Percentiles rank a stretch among this genome's conserved stretches.
phyloP scores from a whole-genome alignment of 2,329 filamentous ascomycete genomes.

The Monilinia polystroma region DNA sequence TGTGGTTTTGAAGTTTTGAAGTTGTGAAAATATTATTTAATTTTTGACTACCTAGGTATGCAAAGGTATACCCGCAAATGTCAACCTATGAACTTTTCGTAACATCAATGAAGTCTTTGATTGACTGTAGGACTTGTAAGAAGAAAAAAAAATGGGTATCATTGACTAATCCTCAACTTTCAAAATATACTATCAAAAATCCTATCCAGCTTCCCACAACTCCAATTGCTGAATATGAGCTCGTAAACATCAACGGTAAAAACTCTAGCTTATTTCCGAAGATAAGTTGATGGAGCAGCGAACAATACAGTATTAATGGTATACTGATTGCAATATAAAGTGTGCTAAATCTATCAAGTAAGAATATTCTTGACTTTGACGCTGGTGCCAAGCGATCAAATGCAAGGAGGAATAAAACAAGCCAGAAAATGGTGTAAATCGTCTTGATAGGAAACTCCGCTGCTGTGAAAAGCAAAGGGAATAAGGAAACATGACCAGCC shows the following conservation, averaged over 20 bases:
- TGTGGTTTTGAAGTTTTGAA: background rate
- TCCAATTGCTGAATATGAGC: conserved; percentile 90
- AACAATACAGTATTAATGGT: conserved; percentile 85
- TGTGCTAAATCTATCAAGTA: conserved; percentile 87
- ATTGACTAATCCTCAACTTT: conserved; percentile 35
- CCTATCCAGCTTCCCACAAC: conserved; percentile 94
- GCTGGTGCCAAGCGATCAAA: conserved; percentile 89
- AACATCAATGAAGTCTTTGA: background rate
- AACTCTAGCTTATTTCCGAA: conserved; percentile 87
- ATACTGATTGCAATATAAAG: conserved; percentile 89
- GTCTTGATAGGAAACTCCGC: conserved; percentile 94
- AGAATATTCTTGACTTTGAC: conserved; percentile 77
- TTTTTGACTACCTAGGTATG: background rate
- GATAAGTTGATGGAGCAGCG: conserved; percentile 75
- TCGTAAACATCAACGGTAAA: conserved; percentile 94
- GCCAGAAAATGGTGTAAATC: conserved; percentile 89
- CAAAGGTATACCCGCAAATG: background rate
- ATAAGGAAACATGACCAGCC: conserved; percentile 90
- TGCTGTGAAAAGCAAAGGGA: conserved; percentile 87
- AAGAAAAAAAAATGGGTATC: conserved; percentile 27
- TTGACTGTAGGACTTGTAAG: background rate
- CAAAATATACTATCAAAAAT: conserved; percentile 89
- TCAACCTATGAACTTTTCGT: background rate
- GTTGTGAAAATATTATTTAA: background rate
- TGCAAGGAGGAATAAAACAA: conserved; percentile 77